These are phyloP conservation scores for Pachysandra terminalis DNA, from an alignment of 164 flowering plant species.

Conservation along the genomic window DNA sequence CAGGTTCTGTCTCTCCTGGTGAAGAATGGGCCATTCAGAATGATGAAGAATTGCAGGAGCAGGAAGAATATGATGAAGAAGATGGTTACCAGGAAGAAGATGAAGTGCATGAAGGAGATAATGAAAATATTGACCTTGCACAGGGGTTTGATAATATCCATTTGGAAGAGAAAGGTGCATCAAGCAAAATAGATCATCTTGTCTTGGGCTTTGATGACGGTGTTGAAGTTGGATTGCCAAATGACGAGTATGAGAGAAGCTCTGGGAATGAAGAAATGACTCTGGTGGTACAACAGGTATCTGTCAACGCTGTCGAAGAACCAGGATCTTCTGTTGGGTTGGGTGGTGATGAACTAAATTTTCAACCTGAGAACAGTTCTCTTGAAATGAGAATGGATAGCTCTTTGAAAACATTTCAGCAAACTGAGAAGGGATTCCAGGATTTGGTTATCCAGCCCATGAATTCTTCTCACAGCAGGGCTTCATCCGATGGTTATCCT, in stretches of 20 bases:
- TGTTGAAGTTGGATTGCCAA: constrained; percentile 63
- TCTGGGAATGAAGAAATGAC: constrained; percentile 35
- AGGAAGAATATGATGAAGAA: constrained; percentile 92
- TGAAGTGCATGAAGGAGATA: constrained; percentile 71
- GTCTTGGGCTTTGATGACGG: constrained; percentile 83
- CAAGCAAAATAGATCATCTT: constrained; percentile 39
- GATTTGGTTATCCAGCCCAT: constrained; percentile 30
- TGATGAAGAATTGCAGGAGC: constrained; percentile 62
- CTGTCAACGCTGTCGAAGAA: constrained; percentile 26
- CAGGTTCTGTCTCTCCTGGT: constrained; percentile 37
- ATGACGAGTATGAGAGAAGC: constrained; percentile 54
- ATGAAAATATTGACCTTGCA: constrained; percentile 46
- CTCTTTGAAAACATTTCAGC: constrained; percentile 26
- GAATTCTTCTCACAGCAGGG: constrained; percentile 22
- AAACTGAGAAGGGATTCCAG: constrained; percentile 32
- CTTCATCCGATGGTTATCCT: constrained; percentile 22
- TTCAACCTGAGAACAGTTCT: constrained; percentile 23
- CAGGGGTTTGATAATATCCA: constrained; percentile 59
- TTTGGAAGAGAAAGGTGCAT: constrained; percentile 46
- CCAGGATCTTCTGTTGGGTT: constrained; percentile 28
- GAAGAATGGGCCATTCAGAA: constrained; percentile 79
- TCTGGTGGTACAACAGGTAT: constrained; percentile 25
- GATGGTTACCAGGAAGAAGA: constrained; percentile 82
- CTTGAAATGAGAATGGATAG: constrained; percentile 25
- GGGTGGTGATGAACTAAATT: constrained; percentile 23